Base-by-base conservation (phyloP, 2,329 filamentous ascomycete species). In the Cryphonectria parasitica region DNA sequence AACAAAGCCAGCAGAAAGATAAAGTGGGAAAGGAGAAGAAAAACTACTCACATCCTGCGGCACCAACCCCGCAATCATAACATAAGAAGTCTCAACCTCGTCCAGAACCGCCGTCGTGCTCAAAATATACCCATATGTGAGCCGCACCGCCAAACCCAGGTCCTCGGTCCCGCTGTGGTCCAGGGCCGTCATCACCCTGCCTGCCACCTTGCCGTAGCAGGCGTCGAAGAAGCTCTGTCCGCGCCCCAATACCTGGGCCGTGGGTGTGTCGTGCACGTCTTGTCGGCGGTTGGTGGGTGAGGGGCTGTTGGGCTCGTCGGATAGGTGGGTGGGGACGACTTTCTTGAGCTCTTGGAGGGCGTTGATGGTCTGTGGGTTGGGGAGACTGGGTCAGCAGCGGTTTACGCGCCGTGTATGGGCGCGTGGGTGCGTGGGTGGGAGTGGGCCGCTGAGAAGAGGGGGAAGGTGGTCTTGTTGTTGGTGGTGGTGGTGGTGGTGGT, bases 131-230 rank as follows among this genome's bases (percentile, higher is more conserved):
- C 83, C 83, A 73, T 87, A 88, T 73, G 85, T 79, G 64, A 87
- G 77, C 19, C 83, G 79, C 0, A 83, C 85, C 2, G 81, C 79
- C 64, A 85, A 75, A 1, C 83, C 84, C 5, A 88, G 77, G 74
- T 87, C 85, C 69, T 85, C 82, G 6, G 84, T 85, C 13, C 85
- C 85, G 11, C 79, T 84, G 56, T 77, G 77, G 73, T 85, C 82
- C 81, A 87, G 82, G 67, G 84, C 82, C 0, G 79, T 77, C 82
- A 85, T 85, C 66, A 86, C 80, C 15, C 83, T 78, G 71, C 77
- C 78, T 10, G 82, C 78, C n/a, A 87, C 79, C 71, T 85, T 85
- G 73, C 84, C 85, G 74, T 87, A 87, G 34, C 86, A 75, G 31
- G 75, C 78, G 68, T 85, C 79, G 74, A 86, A 88, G 77, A 86